A percentile compares a stretch with the other conserved stretches of the same genome.
Evolutionary conservation across 2,329 filamentous ascomycete genomes (phyloP).

Genomic region (Talaromyces sp.): DNA sequence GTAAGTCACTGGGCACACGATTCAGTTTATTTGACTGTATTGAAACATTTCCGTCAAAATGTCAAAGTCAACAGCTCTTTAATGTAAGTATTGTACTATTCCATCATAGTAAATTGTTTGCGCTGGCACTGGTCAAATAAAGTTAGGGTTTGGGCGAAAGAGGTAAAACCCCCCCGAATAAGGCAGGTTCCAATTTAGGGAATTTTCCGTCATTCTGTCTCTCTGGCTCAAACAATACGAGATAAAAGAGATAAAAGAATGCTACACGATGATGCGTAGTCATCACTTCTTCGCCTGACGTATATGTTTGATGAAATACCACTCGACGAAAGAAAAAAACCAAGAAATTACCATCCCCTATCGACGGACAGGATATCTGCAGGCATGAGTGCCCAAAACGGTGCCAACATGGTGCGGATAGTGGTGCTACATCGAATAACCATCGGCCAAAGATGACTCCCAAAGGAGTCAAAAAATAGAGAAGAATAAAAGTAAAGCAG

Average conservation of each 20-base stretch:
- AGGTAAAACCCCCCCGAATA: constrained; percentile 9
- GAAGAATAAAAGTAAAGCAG: constrained; percentile 23
- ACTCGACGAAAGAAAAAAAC: neutral
- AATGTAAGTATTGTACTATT: neutral
- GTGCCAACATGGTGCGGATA: constrained; percentile 20
- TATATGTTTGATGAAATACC: neutral
- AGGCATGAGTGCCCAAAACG: constrained; percentile 44
- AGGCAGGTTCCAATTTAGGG: constrained; percentile 13
- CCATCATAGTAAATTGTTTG: neutral
- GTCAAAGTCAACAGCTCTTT: neutral
- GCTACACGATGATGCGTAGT: neutral
- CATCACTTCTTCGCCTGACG: neutral
- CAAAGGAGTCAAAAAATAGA: constrained; percentile 5
- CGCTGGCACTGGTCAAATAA: neutral
- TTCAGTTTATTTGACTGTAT: neutral
- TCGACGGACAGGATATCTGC: constrained; percentile 25
- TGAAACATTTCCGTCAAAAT: neutral
- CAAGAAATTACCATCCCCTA: constrained; percentile 2
- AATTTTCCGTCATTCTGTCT: constrained; percentile 4
- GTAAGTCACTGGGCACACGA: neutral
- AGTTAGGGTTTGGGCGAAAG: constrained; percentile 14
- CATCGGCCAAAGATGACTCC: neutral
- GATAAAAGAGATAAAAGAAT: neutral
- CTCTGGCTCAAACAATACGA: neutral
- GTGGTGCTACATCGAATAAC: neutral